phyloP scores from a whole-genome alignment of 2,329 filamentous ascomycete genomes.

The Fonsecaea nubica region DNA sequence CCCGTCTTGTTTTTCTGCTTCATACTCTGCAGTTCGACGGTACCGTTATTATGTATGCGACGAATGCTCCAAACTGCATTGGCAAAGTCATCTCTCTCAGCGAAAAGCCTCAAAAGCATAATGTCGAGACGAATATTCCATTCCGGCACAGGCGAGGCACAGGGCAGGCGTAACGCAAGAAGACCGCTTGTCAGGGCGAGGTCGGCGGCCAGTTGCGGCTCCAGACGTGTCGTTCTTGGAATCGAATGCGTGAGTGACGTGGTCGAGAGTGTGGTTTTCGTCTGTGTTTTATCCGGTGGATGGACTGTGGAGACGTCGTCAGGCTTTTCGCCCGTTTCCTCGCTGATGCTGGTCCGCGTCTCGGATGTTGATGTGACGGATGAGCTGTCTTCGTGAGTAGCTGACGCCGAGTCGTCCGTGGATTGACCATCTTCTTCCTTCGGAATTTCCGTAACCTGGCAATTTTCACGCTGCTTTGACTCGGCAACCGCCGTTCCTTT shows the following conservation, averaged over 20 bases:
- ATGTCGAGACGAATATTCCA: slow-evolving; percentile 34
- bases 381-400: slow-evolving; percentile 4
- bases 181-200: slow-evolving; percentile 34
- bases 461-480: not conserved
- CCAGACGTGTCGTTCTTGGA: slow-evolving; percentile 28
- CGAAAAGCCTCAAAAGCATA: slow-evolving; percentile 34
- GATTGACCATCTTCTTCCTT: slow-evolving; percentile 4
- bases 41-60: slow-evolving; percentile 27
- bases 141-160: slow-evolving; percentile 31
- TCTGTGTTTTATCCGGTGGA: not conserved
- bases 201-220: slow-evolving; percentile 23
- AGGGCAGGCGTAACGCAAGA: slow-evolving; percentile 34
- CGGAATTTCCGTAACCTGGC: not conserved
- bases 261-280: not conserved
- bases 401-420: slow-evolving; percentile 5
- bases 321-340: not conserved
- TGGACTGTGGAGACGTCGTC: not conserved
- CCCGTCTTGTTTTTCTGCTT: slow-evolving; percentile 26
- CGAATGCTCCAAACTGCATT: slow-evolving; percentile 28
- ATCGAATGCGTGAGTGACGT: not conserved
- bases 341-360: not conserved
- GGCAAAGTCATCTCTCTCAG: slow-evolving; percentile 23
- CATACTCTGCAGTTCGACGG: slow-evolving; percentile 23
- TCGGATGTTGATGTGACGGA: not conserved
- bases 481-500: not conserved